Evolutionary conservation across 805 yeast genomes (phyloP).

Genomic region (Saturnispora serradocipensis): DNA sequence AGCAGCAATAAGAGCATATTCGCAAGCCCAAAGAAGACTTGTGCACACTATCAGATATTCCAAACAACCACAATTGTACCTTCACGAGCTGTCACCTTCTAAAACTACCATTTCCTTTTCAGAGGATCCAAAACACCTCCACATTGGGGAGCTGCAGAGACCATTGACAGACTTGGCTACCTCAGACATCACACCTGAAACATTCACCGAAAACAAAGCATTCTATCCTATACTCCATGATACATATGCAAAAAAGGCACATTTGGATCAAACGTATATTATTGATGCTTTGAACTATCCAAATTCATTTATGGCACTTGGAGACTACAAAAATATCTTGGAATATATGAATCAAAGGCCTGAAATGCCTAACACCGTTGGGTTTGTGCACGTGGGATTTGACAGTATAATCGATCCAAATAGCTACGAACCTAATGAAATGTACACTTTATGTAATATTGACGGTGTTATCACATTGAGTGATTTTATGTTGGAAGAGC

Average conservation of each 20-base stretch:
- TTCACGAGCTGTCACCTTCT: constrained; percentile 16
- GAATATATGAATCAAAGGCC: constrained; percentile 47
- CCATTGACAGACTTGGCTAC: neutral
- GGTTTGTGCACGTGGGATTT: constrained; percentile 53
- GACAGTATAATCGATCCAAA: constrained; percentile 45
- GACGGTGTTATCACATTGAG: constrained; percentile 45
- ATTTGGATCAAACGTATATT: constrained; percentile 43
- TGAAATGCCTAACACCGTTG: constrained; percentile 60
- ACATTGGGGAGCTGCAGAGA: constrained; percentile 18
- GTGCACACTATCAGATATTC: constrained; percentile 17
- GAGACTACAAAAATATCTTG: constrained; percentile 60
- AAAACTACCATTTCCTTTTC: constrained; percentile 24
- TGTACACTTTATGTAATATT: constrained; percentile 45
- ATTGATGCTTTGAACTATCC: constrained; percentile 49
- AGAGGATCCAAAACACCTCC: constrained; percentile 17
- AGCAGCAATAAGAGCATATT: constrained; percentile 3
- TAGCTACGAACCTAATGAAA: constrained; percentile 47
- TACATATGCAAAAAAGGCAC: constrained; percentile 19
- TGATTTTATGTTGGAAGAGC: constrained; percentile 38
- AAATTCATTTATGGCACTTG: constrained; percentile 54
- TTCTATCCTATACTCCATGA: constrained; percentile 20
- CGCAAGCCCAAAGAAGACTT: constrained; percentile 15
- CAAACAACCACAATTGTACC: constrained; percentile 22
- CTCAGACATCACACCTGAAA: constrained; percentile 13
- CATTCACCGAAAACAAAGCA: constrained; percentile 22